Evolutionary conservation across 139 green algal species (phyloP).

Genomic region (Picochlorum sp.): DNA sequence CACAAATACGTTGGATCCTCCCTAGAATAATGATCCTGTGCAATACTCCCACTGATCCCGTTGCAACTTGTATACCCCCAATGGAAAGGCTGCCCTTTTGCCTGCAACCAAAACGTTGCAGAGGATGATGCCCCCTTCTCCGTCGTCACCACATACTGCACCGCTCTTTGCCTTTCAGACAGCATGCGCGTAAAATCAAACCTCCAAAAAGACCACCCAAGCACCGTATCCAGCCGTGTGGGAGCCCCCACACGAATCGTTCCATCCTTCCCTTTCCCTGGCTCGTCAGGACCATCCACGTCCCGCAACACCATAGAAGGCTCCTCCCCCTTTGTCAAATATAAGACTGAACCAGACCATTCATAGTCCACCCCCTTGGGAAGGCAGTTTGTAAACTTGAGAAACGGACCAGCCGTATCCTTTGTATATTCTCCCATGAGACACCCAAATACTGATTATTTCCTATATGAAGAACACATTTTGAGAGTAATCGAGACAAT

Average conservation of each 20-base stretch:
- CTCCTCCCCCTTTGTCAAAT: constrained; percentile 1
- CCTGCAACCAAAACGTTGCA: constrained; percentile 33
- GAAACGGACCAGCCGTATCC: constrained; percentile 13
- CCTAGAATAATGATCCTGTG: not conserved
- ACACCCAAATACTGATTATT: too few relatives aligned
- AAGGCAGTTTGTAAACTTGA: constrained; percentile 12
- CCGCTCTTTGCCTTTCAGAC: constrained; percentile 6
- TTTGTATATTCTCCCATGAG: not conserved
- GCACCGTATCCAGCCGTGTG: constrained; percentile 14
- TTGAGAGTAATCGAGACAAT: too few relatives aligned
- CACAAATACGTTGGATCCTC: constrained; percentile 34
- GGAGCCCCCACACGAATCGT: not conserved
- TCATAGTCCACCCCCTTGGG: not conserved
- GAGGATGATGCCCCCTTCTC: not conserved
- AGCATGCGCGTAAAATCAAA: constrained; percentile 33
- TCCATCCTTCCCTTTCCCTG: not conserved
- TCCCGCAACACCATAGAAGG: not conserved
- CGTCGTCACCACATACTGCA: constrained; percentile 21
- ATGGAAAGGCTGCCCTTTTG: constrained; percentile 26
- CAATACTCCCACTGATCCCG: constrained; percentile 24
- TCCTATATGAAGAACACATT: too few relatives aligned
- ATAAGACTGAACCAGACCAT: constrained; percentile 18
- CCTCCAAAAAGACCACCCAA: constrained; percentile 37
- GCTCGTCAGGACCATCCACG: not conserved
- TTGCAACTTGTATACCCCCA: constrained; percentile 44